Conservation (phyloP, 352 stramenopile species). For the Phytophthora boehmeriae region DNA sequence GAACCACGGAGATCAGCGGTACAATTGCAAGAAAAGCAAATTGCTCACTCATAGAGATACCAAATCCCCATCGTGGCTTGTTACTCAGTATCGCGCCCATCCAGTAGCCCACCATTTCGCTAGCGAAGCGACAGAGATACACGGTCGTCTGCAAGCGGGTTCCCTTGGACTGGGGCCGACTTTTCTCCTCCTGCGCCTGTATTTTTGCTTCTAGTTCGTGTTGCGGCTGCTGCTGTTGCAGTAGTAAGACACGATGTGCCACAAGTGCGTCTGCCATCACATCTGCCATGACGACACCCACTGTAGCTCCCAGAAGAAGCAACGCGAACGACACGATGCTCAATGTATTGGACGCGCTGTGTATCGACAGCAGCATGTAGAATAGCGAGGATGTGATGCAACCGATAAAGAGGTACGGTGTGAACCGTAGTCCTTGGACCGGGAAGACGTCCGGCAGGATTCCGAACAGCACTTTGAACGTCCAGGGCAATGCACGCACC, state of each 20-base stretch:
- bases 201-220: conserved; percentile 21
- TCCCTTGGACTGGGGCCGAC: conserved; percentile 37
- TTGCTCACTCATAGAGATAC: conserved; percentile 63
- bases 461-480: conserved; percentile 82
- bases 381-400: conserved; percentile 67
- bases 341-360: conserved; percentile 39
- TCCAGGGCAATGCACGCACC: conserved; percentile 75
- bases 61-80: conserved; percentile 51
- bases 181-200: conserved; percentile 17
- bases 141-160: conserved; percentile 68
- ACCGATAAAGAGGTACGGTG: conserved; percentile 77
- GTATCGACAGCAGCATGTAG: conserved; percentile 49
- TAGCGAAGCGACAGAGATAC: conserved; percentile 80
- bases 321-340: conserved; percentile 68
- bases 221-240: conserved; percentile 18
- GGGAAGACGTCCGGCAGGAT: conserved; percentile 72
- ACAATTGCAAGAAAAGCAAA: conserved; percentile 68
- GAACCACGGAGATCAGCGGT: conserved; percentile 62
- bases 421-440: conserved; percentile 61
- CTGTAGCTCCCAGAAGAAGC: conserved; percentile 69
- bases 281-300: conserved; percentile 82
- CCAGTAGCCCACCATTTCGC: conserved; percentile 84
- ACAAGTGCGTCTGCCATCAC: conserved; percentile 84
- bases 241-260: conserved; percentile 55
- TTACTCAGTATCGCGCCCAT: conserved; percentile 67